A percentile compares a stretch with the other conserved stretches of the same genome.
Conservation (phyloP, 805 yeast genomes). For the Ogataea ganodermae region DNA sequence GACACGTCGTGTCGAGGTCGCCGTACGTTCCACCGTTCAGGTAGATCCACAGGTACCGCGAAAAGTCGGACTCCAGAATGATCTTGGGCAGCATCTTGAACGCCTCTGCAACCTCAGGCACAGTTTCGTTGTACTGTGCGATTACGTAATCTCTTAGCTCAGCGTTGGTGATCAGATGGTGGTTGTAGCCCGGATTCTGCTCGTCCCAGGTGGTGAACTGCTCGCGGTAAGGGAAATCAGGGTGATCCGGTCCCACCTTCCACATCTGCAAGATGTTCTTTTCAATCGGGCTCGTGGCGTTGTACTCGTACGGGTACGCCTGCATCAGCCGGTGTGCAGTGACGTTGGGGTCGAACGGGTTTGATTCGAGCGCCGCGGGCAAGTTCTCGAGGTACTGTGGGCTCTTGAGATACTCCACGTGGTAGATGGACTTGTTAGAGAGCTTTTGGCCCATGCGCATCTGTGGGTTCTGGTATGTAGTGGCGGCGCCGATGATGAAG, state of each 20-base stretch:
- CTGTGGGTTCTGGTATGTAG: slow-evolving; percentile 3
- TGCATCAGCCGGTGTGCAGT: slow-evolving; percentile 15
- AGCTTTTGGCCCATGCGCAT: slow-evolving; percentile 5
- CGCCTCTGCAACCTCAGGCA: slow-evolving; percentile 50
- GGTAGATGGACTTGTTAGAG: slow-evolving; percentile 6
- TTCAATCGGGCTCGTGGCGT: slow-evolving; percentile 16
- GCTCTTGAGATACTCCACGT: slow-evolving; percentile 11
- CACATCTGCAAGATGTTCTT: slow-evolving; percentile 26
- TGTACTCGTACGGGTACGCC: slow-evolving; percentile 10
- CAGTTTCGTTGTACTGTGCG: slow-evolving; percentile 16
- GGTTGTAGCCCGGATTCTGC: slow-evolving; percentile 21
- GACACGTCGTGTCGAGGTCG: slow-evolving; percentile 47
- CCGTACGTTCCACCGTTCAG: slow-evolving; percentile 56
- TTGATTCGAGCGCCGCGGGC: slow-evolving; percentile 14
- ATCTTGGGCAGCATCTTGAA: slow-evolving; percentile 49
- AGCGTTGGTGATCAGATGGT: slow-evolving; percentile 14
- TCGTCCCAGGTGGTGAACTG: slow-evolving; percentile 15
- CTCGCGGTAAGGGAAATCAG: slow-evolving; percentile 16
- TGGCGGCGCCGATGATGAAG: slow-evolving; percentile 8
- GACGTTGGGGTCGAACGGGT: slow-evolving; percentile 16
- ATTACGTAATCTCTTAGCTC: slow-evolving; percentile 10
- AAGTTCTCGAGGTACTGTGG: slow-evolving; percentile 9
- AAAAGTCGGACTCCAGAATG: slow-evolving; percentile 50
- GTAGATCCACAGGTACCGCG: slow-evolving; percentile 49
- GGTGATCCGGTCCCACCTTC: slow-evolving; percentile 17